phyloP scores from a whole-genome alignment of 2,329 filamentous ascomycete species.

The Cladosporium halotolerans region DNA sequence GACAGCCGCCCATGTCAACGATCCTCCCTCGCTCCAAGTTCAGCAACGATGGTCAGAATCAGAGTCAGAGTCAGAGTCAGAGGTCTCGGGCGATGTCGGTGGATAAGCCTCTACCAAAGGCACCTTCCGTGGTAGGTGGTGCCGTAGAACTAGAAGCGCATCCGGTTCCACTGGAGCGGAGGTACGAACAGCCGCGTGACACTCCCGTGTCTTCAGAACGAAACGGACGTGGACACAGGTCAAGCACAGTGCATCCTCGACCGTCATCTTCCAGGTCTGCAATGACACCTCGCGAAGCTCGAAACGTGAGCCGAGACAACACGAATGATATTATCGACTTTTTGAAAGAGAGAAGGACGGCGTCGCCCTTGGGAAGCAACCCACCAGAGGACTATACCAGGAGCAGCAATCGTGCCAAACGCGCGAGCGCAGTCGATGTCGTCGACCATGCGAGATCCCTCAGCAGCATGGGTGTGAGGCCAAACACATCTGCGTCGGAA shows the following conservation, averaged over 20 bases:
- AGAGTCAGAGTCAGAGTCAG: not conserved
- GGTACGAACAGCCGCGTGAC: conserved; percentile 20
- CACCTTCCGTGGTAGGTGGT: not conserved
- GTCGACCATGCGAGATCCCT: conserved; percentile 3
- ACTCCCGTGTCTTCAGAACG: not conserved
- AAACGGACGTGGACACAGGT: not conserved
- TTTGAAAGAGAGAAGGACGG: conserved; percentile 1
- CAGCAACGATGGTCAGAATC: conserved; percentile 5
- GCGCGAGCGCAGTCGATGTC: conserved; percentile 1
- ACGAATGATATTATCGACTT: conserved; percentile 4
- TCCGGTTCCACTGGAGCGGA: conserved; percentile 17
- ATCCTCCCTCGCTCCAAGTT: conserved; percentile 16
- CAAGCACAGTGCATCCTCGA: conserved; percentile 13
- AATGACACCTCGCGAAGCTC: conserved; percentile 4
- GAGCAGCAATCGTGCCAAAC: not conserved
- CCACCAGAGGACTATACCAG: not conserved
- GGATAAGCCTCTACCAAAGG: conserved; percentile 11
- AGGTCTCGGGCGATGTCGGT: not conserved
- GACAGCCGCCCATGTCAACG: conserved; percentile 2
- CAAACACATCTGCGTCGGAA: not conserved
- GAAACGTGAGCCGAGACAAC: not conserved
- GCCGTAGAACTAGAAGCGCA: conserved; percentile 17
- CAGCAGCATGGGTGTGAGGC: not conserved
- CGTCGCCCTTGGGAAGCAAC: not conserved
- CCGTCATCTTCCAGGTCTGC: not conserved